Evolutionary conservation across 2,329 filamentous ascomycete genomes (phyloP), one percentile per base, ranked within the genome.

Genomic region (Phyllosticta citribraziliensis): DNA sequence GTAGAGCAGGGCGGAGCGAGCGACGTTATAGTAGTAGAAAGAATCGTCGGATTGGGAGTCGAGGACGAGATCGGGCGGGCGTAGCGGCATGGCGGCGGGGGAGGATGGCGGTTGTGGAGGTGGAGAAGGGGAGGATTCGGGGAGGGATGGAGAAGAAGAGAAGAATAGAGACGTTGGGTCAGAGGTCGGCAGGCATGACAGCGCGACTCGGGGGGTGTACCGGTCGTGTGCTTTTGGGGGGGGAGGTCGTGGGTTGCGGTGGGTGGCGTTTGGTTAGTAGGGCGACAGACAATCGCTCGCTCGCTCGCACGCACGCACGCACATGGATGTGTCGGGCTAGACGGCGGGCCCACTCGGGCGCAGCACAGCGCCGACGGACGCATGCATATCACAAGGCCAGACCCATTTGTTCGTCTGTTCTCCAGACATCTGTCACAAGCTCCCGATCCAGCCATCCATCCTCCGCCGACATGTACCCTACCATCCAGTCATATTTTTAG

Each of bases 1-100:
- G 66, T 76, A 75, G 51, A 64, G 59, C 52, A 58, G 56, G 20
- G 57, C 20, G n/a, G 11, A 14, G 53, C 57, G 61, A 22, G 53
- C 57, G 47, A 47, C 55, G 9, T 33, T 64, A 82, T 47, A 47
- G 60, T 58, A 47, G 47, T 50, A 61, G 53, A 51, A 58, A 35
- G 55, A 58, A 14, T 54, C 55, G 51, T 55, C 57, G 27, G 51
- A 57, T 51, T 50, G 64, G 27, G 27, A 30, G 27, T 30, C 27
- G 27, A 30, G 52, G 51, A 53, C 55, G 55, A 35, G 54, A 56
- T 35, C 19, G 57, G 12, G 27, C 27, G 27, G 27, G 40, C 55
- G 62, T 60, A 30, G 27, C 51, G 62, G 19, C 40, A 24, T 58
- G 51, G 61, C 35, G 58, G 61, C 60, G 56, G 61, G 35, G 61